Base-by-base conservation (phyloP, 192 early-diverging fungal species). In the Pilobolus umbonatus region DNA sequence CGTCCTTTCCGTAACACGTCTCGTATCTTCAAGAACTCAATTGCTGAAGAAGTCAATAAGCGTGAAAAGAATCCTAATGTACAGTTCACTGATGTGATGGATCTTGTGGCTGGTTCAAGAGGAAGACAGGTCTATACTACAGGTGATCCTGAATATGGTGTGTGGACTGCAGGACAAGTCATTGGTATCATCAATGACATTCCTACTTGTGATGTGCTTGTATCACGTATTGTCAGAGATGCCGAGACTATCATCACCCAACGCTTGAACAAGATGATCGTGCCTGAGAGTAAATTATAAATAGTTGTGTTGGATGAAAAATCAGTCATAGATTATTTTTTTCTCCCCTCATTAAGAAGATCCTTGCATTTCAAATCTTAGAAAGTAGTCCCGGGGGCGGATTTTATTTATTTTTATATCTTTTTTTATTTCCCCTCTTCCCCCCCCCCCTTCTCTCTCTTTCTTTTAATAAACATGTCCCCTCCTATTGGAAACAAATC, bases 141-240 rank as follows among this genome's bases (percentile, higher is more conserved):
- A 28, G 80, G 80, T 58, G 76, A 79, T 49, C 64, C 79, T 34
- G 79, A 83, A 34, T 79, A 67, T 31, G 80, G 80, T 61, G 68
- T 79, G n/a, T 81, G 77, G 80, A 74, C 76, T 34, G 86, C 86
- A 21, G 86, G 86, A 24, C 82, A 83, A 68, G 83, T 85, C 36
- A 68, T 84, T 49, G 86, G 86, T 26, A 49, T 90, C 28, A 90
- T 90, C 64, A 75, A 87, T 21, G 88, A 91, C 67, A 89, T 88
- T 62, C 88, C 88, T 28, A 83, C 85, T 0, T 91, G 88, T 67
- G 62, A 85, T 26, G 88, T 75, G 1, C 66, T 91, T 1, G 54
- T 80, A 39, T 63, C 54, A 32, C 69, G 82, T 48, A 91, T 88
- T 54, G 80, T 74, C 25, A 28, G 59, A 19, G 76, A 79, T 58